Conservation (phyloP, 176 grass and related monocot species). For the Themeda triandra region DNA sequence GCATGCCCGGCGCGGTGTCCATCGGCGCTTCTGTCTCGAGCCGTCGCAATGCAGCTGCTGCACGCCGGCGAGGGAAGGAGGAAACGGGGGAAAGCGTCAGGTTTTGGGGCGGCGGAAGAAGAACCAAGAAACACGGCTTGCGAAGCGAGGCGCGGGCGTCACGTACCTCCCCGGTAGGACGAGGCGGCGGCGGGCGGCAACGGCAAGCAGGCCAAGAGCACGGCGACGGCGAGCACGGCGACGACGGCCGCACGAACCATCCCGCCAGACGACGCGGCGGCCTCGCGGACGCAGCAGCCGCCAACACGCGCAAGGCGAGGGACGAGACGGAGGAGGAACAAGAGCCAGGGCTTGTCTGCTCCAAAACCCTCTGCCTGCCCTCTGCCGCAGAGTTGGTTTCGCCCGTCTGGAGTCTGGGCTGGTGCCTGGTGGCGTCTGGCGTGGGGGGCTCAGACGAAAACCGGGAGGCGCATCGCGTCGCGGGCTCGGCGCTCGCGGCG, state of each 20-base stretch:
- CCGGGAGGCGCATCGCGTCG: not conserved
- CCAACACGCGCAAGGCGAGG: conserved; percentile 10
- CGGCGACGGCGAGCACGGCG: conserved; percentile 38
- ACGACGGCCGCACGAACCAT: conserved; percentile 43
- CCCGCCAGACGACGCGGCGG: not conserved
- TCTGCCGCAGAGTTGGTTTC: conserved; percentile 27
- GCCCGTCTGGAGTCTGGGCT: conserved; percentile 9
- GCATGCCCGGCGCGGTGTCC: conserved; percentile 34
- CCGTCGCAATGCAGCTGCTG: conserved; percentile 35
- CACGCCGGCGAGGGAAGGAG: not conserved
- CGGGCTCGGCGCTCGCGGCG: not conserved
- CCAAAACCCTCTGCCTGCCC: not conserved
- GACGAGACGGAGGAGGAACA: not conserved
- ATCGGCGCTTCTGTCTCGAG: conserved; percentile 30
- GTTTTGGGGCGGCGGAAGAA: not conserved
- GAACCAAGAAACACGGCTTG: not conserved
- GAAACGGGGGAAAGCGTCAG: not conserved
- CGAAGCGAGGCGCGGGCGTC: not conserved
- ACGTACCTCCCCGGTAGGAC: conserved; percentile 37
- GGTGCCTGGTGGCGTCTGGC: no score
- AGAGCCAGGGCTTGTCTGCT: not conserved
- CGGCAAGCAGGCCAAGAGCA: conserved; percentile 39
- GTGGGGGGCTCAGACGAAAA: not conserved
- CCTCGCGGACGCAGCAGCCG: not conserved
- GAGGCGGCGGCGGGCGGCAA: conserved; percentile 5